Evolutionary conservation across 805 yeast genomes (phyloP).

Genomic region (Candida yuanshanica): DNA sequence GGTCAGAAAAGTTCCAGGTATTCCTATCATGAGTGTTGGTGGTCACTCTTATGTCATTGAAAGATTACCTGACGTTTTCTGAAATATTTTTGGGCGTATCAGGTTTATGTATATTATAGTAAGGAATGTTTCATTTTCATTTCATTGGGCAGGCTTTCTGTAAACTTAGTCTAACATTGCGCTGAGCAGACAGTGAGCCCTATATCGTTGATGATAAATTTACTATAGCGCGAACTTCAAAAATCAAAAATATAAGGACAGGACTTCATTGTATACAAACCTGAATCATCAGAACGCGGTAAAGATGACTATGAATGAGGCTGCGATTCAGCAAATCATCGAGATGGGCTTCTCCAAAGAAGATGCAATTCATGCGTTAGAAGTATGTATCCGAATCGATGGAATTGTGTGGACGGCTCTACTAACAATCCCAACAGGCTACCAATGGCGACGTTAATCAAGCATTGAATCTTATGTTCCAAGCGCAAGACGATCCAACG

Average conservation of each 20-base stretch:
- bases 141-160: too few relatives aligned
- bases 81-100: background rate
- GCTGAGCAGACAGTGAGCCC: too few relatives aligned
- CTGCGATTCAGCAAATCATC: conserved; percentile 6
- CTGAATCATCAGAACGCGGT: background rate
- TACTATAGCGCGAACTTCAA: too few relatives aligned
- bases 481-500: conserved; percentile 2
- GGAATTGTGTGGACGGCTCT: background rate
- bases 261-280: too few relatives aligned
- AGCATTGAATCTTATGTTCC: conserved; percentile 29
- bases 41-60: conserved; percentile 89
- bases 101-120: background rate
- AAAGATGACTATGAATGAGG: conserved; percentile 5
- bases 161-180: too few relatives aligned
- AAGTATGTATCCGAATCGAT: conserved; percentile 7
- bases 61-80: conserved; percentile 91
- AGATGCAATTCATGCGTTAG: conserved; percentile 34
- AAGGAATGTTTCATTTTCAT: background rate
- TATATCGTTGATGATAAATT: too few relatives aligned
- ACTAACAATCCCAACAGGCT: background rate
- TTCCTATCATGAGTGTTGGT: conserved; percentile 96
- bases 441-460: conserved; percentile 28
- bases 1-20: conserved; percentile 93
- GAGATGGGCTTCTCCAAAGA: conserved; percentile 38
- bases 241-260: too few relatives aligned